These are phyloP conservation scores for Aspergillus glaucus DNA, from an alignment of 2,329 filamentous ascomycete genomes.

Conservation along the genomic window DNA sequence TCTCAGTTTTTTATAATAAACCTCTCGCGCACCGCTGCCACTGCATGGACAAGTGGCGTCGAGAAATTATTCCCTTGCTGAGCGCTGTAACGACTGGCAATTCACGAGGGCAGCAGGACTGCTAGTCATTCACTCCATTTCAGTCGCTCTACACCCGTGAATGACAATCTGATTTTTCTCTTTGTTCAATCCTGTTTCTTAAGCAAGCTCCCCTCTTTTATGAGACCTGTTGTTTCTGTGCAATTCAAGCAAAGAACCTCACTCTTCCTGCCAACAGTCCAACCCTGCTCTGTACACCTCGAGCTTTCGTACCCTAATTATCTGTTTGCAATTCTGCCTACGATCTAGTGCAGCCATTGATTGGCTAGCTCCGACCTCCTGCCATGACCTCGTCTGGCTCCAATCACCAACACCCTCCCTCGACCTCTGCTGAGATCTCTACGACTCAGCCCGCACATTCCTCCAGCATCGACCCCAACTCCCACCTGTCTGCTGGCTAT, in stretches of 20 bases:
- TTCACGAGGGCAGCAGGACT: too few species aligned
- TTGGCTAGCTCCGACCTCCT: neutral
- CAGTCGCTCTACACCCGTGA: neutral
- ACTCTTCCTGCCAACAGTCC: neutral
- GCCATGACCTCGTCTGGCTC: constrained; percentile 25
- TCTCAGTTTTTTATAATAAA: neutral
- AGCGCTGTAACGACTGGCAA: neutral
- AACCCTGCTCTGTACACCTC: too few species aligned
- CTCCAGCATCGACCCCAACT: constrained; percentile 25
- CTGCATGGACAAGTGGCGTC: too few species aligned
- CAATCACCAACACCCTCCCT: constrained; percentile 23
- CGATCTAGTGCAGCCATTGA: neutral
- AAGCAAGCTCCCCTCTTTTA: neutral
- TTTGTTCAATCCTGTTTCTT: neutral
- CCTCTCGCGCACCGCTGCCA: too few species aligned
- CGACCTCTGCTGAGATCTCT: constrained; percentile 23
- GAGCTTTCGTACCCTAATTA: too few species aligned
- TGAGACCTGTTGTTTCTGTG: neutral
- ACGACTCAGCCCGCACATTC: constrained; percentile 17
- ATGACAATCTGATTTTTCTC: neutral
- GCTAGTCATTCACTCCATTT: neutral
- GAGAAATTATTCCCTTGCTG: neutral
- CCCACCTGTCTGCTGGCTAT: constrained; percentile 23
- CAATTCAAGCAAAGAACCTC: neutral
- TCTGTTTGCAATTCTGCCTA: neutral